Base-by-base conservation (phyloP, 1,139 yeast species). In the Diutina sp. region DNA sequence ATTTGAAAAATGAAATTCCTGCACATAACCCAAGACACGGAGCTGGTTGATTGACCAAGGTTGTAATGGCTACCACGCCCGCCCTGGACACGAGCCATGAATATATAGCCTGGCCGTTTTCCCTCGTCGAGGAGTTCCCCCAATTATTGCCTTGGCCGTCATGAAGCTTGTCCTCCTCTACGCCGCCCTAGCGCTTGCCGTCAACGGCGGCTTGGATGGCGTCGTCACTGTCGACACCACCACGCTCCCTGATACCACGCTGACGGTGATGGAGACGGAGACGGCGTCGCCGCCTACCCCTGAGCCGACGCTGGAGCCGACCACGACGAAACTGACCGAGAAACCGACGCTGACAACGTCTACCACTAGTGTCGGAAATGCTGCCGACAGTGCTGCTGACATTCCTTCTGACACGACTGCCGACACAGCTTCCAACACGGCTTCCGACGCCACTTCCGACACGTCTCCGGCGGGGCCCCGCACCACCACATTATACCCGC, bases 221-320 rank as follows among this genome's bases (percentile, higher is more conserved):
- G 53, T 50, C 29, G 32, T 38, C 44, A 50, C 53, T 16, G 53
- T 50, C 41, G 53, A 29, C 29, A 50, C 53, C 53, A 50, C 53
- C 29, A 50, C 41, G 7, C 44, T 30, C 5, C 44, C 53, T 29
- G 53, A 50, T 12, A 32, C 12, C 12, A 50, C 53, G 14, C 28
- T 9, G n/a, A 50, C 53, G 25, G 41, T 50, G 28, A 7, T 30
- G 25, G 53, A 50, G 32, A 30, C 44, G 44, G 53, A 50, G 41
- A 50, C 53, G 14, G 53, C 53, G 6, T 6, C 28, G n/a, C 53
- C 53, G 6, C 53, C 53, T 6, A 30, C 50, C 4, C 32, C 50
- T 3, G 25, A 21, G 25, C 25, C 25, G 4, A 2, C 25, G 11
- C 14, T 18, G 21, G 18, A 4, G 35, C 14, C 48, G 29, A 16